Conservation (phyloP, 2,329 filamentous ascomycete genomes). For the Diaporthe citri region DNA sequence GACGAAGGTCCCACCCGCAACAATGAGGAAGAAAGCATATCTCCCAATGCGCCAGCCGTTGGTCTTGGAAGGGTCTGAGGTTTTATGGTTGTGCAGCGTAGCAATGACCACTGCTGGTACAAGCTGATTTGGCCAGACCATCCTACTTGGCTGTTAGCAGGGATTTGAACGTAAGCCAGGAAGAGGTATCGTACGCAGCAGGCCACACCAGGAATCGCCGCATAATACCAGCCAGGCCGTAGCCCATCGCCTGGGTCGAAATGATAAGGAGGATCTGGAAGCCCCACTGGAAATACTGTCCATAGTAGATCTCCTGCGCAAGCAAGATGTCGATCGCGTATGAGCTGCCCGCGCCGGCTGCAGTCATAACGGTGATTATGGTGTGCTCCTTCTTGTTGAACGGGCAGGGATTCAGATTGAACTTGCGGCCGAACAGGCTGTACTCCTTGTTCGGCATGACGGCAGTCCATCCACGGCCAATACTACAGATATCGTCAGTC, state of each 20-base stretch:
- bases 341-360: conserved; percentile 38
- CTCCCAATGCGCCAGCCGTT: conserved; percentile 31
- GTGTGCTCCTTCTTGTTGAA: conserved; percentile 52
- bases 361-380: conserved; percentile 50
- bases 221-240: conserved; percentile 71
- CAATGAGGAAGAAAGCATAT: conserved; percentile 31
- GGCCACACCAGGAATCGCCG: conserved; percentile 72
- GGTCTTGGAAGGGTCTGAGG: conserved; percentile 53
- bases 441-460: conserved; percentile 34
- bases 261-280: conserved; percentile 69
- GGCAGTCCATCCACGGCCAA: conserved; percentile 10
- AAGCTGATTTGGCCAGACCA: conserved; percentile 73
- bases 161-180: accelerated
- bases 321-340: conserved; percentile 56
- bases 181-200: conserved; percentile 53
- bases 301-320: conserved; percentile 61
- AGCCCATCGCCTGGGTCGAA: conserved; percentile 73
- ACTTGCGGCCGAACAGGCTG: conserved; percentile 43
- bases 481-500: neutral
- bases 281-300: conserved; percentile 66
- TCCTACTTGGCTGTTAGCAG: conserved; percentile 45
- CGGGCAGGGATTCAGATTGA: conserved; percentile 48
- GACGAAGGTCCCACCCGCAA: neutral
- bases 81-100: conserved; percentile 72
- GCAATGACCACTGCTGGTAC: conserved; percentile 74